Evolutionary conservation across 2,329 filamentous ascomycete genomes (phyloP).

Genomic region (Alternaria triticina): DNA sequence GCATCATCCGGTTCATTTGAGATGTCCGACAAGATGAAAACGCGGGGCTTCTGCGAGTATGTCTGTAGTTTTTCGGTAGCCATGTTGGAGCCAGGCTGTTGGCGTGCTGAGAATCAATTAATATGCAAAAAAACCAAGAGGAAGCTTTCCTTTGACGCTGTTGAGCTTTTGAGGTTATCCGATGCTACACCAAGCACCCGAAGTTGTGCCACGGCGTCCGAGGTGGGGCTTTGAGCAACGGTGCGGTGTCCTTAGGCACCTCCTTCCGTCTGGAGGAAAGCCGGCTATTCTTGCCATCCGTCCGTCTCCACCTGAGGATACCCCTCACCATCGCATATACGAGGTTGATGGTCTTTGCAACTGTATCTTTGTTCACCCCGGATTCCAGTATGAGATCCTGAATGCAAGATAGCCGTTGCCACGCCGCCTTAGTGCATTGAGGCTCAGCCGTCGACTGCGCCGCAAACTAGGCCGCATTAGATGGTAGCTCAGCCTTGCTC

Average conservation of each 20-base stretch:
- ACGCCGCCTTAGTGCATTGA: not conserved
- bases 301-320: not conserved
- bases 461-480: conserved; percentile 3
- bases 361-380: not conserved
- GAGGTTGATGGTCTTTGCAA: not conserved
- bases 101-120: not conserved
- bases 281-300: conserved; percentile 22
- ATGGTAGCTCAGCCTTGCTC: conserved; percentile 4
- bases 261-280: conserved; percentile 16
- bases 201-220: conserved; percentile 23
- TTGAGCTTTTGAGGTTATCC: conserved; percentile 22
- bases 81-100: conserved; percentile 21
- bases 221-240: conserved; percentile 20
- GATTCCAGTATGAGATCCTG: not conserved
- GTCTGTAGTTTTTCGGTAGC: conserved; percentile 34
- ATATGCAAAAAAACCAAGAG: not conserved
- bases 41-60: conserved; percentile 44
- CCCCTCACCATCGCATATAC: not conserved
- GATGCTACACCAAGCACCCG: conserved; percentile 23
- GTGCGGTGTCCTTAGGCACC: conserved; percentile 22
- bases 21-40: conserved; percentile 51
- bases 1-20: conserved; percentile 51
- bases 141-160: conserved; percentile 8
- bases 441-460: conserved; percentile 5
- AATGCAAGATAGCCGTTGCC: not conserved